Evolutionary conservation across 2,329 filamentous ascomycete genomes (phyloP).

Genomic region (Corinectria fuckeliana): DNA sequence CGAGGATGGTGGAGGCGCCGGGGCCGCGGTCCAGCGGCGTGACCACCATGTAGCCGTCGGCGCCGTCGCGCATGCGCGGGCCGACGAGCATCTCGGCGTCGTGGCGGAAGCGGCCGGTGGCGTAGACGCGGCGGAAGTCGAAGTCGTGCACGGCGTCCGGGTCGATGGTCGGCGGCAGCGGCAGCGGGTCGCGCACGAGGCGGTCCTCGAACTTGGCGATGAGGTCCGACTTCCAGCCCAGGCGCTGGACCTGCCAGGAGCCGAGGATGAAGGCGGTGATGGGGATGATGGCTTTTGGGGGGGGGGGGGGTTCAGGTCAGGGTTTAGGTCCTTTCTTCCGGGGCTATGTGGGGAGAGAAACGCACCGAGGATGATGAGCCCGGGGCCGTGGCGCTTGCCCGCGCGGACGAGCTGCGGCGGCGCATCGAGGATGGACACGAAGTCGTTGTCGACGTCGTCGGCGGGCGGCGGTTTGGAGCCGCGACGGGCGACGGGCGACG

Average conservation of each 20-base stretch:
- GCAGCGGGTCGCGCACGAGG: constrained; percentile 82
- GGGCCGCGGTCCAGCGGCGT: constrained; percentile 87
- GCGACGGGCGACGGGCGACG: constrained; percentile 29
- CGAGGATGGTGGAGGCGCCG: constrained; percentile 74
- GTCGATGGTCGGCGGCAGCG: constrained; percentile 83
- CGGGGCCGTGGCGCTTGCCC: constrained; percentile 76
- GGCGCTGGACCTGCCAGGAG: constrained; percentile 92
- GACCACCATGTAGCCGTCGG: constrained; percentile 89
- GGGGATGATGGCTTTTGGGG: constrained; percentile 77
- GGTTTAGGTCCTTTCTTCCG: too few species aligned
- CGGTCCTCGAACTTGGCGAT: constrained; percentile 93
- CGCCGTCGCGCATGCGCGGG: constrained; percentile 85
- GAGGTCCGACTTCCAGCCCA: constrained; percentile 92
- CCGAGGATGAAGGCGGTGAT: constrained; percentile 89
- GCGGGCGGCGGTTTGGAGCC: constrained; percentile 51
- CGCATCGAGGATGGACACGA: constrained; percentile 86
- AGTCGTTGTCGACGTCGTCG: constrained; percentile 78
- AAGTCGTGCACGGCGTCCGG: constrained; percentile 84
- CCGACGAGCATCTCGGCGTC: constrained; percentile 97
- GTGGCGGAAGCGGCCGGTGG: constrained; percentile 77
- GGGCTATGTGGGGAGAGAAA: neutral
- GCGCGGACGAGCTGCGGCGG: constrained; percentile 81
- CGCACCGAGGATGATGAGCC: constrained; percentile 77
- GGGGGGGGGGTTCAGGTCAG: neutral
- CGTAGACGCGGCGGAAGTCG: constrained; percentile 85